These are phyloP conservation scores for Rhodotorula sp. DNA, from an alignment of 1,284 basidiomycete species.

Conservation along the genomic window DNA sequence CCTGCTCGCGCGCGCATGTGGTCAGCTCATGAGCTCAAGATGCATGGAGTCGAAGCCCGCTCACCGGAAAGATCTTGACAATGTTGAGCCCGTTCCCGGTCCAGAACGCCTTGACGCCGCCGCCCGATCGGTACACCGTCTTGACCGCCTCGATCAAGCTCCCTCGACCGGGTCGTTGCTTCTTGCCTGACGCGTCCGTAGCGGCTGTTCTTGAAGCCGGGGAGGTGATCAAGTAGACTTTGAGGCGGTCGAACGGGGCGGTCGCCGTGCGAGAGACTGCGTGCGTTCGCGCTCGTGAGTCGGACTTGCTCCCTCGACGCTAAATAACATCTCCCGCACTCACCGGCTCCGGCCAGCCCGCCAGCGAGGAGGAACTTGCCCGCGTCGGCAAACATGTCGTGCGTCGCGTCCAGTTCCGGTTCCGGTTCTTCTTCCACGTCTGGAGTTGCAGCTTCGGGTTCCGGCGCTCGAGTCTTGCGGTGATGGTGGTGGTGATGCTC, in stretches of 20 bases:
- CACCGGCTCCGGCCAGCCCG: slow-evolving; percentile 87
- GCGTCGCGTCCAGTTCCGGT: slow-evolving; percentile 47
- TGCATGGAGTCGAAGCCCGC: slow-evolving; percentile 24
- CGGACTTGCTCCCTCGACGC: slow-evolving; percentile 51
- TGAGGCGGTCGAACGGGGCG: slow-evolving; percentile 95
- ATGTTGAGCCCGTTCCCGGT: slow-evolving; percentile 65
- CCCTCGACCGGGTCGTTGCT: slow-evolving; percentile 48
- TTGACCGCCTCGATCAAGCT: slow-evolving; percentile 65
- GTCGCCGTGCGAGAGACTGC: slow-evolving; percentile 91
- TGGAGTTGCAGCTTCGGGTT: slow-evolving; percentile 36
- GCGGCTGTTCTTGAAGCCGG: slow-evolving; percentile 47
- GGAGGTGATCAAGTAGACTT: slow-evolving; percentile 89
- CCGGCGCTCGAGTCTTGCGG: neutral
- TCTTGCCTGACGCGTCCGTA: slow-evolving; percentile 6
- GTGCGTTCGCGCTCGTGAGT: slow-evolving; percentile 37
- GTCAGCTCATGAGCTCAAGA: neutral
- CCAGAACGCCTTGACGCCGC: slow-evolving; percentile 91
- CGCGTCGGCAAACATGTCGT: slow-evolving; percentile 56
- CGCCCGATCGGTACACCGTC: slow-evolving; percentile 82
- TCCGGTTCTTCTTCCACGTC: slow-evolving; percentile 52
- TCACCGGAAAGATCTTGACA: slow-evolving; percentile 82
- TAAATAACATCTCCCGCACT: slow-evolving; percentile 13
- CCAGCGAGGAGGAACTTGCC: slow-evolving; percentile 87
- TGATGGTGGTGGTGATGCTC: no score
- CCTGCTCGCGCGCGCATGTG: slow-evolving; percentile 49